phyloP scores from a whole-genome alignment of 1,284 basidiomycete species.

The Violaceomyces palustris region DNA sequence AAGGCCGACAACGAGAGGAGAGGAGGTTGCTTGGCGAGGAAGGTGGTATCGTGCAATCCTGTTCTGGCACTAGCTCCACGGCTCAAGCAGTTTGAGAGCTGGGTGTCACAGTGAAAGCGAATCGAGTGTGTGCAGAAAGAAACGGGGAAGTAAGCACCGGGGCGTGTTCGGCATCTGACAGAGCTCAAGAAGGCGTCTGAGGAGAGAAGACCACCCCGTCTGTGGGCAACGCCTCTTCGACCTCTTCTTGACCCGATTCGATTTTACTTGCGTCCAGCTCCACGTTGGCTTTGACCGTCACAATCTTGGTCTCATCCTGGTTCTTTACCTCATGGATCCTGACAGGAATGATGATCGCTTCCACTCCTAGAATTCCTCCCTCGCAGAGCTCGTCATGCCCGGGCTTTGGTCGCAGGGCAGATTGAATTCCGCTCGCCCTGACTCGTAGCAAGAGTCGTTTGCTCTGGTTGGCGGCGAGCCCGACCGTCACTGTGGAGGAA shows the following conservation, averaged over 20 bases:
- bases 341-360: slow-evolving; percentile 34
- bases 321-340: slow-evolving; percentile 51
- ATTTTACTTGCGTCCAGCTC: slow-evolving; percentile 16
- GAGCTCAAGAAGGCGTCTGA: no score
- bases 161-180: no score
- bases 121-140: no score
- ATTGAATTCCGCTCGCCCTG: slow-evolving; percentile 20
- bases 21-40: no score
- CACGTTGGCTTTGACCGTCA: slow-evolving; percentile 23
- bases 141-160: no score
- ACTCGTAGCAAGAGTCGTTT: slow-evolving; percentile 45
- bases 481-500: slow-evolving; percentile 38
- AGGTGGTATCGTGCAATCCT: no score
- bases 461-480: slow-evolving; percentile 36
- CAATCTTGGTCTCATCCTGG: slow-evolving; percentile 46
- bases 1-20: no score
- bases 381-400: slow-evolving; percentile 22
- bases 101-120: no score
- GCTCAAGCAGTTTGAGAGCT: no score
- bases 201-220: slow-evolving; percentile 21
- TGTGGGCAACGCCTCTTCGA: slow-evolving; percentile 4
- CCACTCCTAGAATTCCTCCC: slow-evolving; percentile 12
- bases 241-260: background rate
- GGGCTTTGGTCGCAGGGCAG: slow-evolving; percentile 14
- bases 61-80: no score